Percentiles rank a stretch among this genome's conserved stretches.
Evolutionary conservation across 2,329 filamentous ascomycete genomes (phyloP).

Genomic region (Akanthomyces muscarius): DNA sequence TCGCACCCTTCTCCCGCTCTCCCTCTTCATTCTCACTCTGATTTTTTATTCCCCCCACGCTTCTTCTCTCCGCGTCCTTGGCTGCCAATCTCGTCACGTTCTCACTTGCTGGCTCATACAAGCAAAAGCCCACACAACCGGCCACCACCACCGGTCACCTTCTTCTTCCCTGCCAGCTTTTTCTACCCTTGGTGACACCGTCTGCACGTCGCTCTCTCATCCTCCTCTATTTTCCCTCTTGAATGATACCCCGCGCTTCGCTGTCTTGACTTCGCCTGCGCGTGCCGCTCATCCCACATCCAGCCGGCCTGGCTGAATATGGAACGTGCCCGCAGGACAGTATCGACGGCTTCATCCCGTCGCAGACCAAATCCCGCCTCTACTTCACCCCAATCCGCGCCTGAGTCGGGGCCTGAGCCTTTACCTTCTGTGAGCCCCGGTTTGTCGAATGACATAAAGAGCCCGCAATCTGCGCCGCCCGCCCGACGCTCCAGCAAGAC

Average conservation of each 20-base stretch:
- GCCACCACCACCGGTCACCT: neutral
- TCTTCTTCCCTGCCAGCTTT: slow-evolving; percentile 1
- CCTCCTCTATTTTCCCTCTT: slow-evolving; percentile 5
- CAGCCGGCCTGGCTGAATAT: slow-evolving; percentile 21
- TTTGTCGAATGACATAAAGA: slow-evolving; percentile 30
- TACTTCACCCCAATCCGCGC: slow-evolving; percentile 32
- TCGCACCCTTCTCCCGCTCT: slow-evolving; percentile 12
- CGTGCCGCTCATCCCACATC: slow-evolving; percentile 11
- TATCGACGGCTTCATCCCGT: slow-evolving; percentile 23
- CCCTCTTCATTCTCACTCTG: slow-evolving; percentile 15
- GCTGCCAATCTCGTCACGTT: slow-evolving; percentile 8
- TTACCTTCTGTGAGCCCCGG: slow-evolving; percentile 31
- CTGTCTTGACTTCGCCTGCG: slow-evolving; percentile 1
- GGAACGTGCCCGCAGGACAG: slow-evolving; percentile 37
- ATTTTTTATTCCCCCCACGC: slow-evolving; percentile 18
- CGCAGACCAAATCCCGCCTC: slow-evolving; percentile 31
- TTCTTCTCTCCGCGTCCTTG: slow-evolving; percentile 6
- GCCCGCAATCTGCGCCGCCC: slow-evolving; percentile 29
- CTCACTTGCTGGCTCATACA: slow-evolving; percentile 20
- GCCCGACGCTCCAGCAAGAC: slow-evolving; percentile 33
- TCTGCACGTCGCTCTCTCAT: neutral
- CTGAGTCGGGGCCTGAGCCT: slow-evolving; percentile 31
- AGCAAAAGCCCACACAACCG: slow-evolving; percentile 15
- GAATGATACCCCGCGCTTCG: slow-evolving; percentile 1
- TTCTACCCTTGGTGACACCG: neutral